Evolutionary conservation across 2,329 filamentous ascomycete species (phyloP).

Genomic region (Monilinia fructicola): DNA sequence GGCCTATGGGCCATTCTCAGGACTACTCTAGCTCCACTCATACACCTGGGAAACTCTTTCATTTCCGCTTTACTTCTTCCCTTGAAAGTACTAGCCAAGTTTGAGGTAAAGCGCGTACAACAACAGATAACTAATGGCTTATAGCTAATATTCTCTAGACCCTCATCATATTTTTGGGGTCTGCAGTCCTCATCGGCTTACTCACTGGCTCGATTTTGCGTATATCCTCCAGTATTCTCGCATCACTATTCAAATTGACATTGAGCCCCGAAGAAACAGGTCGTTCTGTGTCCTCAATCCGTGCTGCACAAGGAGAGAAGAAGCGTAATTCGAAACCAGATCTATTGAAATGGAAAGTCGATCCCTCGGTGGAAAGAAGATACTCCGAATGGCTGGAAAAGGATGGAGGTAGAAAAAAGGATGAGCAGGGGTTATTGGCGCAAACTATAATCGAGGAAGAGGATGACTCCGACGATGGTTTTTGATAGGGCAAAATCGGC

Average conservation of each 20-base stretch:
- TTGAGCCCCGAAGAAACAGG: conserved; percentile 28
- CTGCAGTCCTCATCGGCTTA: conserved; percentile 67
- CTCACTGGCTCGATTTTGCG: conserved; percentile 60
- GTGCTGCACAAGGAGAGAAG: conserved; percentile 33
- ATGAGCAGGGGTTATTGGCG: conserved; percentile 51
- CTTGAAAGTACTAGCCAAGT: conserved; percentile 35
- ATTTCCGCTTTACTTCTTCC: conserved; percentile 33
- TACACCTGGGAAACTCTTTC: conserved; percentile 34
- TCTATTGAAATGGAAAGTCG: conserved; percentile 24
- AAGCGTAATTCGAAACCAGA: conserved; percentile 26
- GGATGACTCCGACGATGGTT: conserved; percentile 52
- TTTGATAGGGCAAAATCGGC: conserved; percentile 27
- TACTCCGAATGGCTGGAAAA: conserved; percentile 38
- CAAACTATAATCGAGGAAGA: conserved; percentile 74
- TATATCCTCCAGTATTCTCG: conserved; percentile 55
- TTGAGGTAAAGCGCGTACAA: conserved; percentile 34
- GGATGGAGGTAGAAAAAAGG: conserved; percentile 31
- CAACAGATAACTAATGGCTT: neutral
- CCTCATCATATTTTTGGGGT: conserved; percentile 55
- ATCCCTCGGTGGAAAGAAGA: conserved; percentile 29
- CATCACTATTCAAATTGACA: conserved; percentile 50
- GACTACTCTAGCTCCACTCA: conserved; percentile 33
- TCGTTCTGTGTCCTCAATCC: conserved; percentile 33
- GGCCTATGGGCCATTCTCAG: conserved; percentile 28
- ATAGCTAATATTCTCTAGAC: conserved; percentile 40